These are phyloP conservation scores for Harrya chromipes DNA, from an alignment of 768 basidiomycete genomes.

Conservation along the genomic window DNA sequence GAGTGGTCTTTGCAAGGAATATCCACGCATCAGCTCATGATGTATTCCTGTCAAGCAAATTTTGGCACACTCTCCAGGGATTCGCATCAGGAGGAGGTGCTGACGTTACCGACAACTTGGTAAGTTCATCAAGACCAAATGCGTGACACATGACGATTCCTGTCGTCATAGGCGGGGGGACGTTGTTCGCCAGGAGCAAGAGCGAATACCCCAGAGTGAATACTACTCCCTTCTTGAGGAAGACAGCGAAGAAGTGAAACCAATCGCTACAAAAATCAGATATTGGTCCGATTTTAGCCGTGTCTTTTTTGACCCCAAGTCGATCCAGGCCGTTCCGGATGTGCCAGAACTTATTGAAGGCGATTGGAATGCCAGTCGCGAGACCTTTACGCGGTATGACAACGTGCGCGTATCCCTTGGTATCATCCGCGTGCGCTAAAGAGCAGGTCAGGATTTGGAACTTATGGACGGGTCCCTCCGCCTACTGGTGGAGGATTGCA, in stretches of 20 bases:
- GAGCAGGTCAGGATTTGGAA: conserved; percentile 47
- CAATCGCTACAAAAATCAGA: conserved; percentile 29
- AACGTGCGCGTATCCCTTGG: conserved; percentile 40
- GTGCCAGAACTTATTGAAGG: conserved; percentile 45
- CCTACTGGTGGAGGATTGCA: conserved; percentile 69
- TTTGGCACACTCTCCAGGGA: conserved; percentile 56
- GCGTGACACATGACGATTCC: neutral
- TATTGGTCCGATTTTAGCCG: conserved; percentile 54
- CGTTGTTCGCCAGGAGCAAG: conserved; percentile 50
- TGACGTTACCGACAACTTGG: conserved; percentile 18
- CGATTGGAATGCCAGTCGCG: conserved; percentile 55
- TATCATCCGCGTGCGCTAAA: neutral
- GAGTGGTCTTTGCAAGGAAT: conserved; percentile 2
- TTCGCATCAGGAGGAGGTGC: conserved; percentile 34
- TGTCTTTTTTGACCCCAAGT: conserved; percentile 59
- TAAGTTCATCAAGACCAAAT: conserved; percentile 3
- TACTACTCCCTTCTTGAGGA: conserved; percentile 46
- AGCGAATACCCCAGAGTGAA: conserved; percentile 48
- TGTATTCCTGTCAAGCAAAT: conserved; percentile 43
- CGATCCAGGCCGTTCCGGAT: conserved; percentile 63
- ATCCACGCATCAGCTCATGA: conserved; percentile 7
- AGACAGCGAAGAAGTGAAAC: conserved; percentile 5
- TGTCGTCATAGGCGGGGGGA: conserved; percentile 43
- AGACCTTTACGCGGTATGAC: conserved; percentile 51
- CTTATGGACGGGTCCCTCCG: conserved; percentile 70